Evolutionary conservation across 805 yeast species (phyloP), one percentile per base, ranked within the genome.

Genomic region (Saccharomycopsis capsularis): DNA sequence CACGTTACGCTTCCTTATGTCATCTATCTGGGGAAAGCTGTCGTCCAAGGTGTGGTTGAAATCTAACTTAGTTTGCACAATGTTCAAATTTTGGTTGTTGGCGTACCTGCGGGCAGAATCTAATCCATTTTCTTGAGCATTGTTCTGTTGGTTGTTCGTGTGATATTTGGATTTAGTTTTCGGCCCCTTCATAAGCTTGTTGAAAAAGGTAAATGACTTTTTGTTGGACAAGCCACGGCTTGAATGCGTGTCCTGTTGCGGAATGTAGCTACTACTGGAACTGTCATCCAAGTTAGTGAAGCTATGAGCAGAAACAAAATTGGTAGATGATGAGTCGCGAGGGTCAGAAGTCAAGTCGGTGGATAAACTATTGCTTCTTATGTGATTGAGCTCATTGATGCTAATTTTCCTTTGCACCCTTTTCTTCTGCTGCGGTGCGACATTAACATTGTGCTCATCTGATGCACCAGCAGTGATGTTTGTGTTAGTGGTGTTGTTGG

Each of bases 171-270:
- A 21, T 16, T 37, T 41, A 11, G 25, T 4, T 27, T 25, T 34
- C 9, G 51, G 19, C n/a, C 32, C 32, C 29, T 50, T 50, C 3
- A 42, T 27, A 6, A 50, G 34, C 38, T 50, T 50, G 30, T 42
- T 46, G 38, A 50, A 50, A 34, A 50, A 50, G 7, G 47, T 35
- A 29, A 49, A 49, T 9, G 52, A 44, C 23, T 44, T 44, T 34
- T 48, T 48, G 15, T 13, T 32, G 18, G n/a, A 30, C 15, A 45
- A 30, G n/a, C 38, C 19, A 21, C 19, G 46, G 24, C 6, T 21
- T 35, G 5, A 16, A 18, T 13, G 7, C 38, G 16, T 35, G 6
- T 15, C 19, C 19, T 11, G 15, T 38, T 11, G 15, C 24, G n/a
- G n/a, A 38, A 18, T 29, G 32, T 7, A 7, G 23, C 16, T 29